A percentile compares a stretch with the other conserved stretches of the same genome.
Conservation (phyloP, 2,329 filamentous ascomycete genomes). For the Bipolaris gigantea region DNA sequence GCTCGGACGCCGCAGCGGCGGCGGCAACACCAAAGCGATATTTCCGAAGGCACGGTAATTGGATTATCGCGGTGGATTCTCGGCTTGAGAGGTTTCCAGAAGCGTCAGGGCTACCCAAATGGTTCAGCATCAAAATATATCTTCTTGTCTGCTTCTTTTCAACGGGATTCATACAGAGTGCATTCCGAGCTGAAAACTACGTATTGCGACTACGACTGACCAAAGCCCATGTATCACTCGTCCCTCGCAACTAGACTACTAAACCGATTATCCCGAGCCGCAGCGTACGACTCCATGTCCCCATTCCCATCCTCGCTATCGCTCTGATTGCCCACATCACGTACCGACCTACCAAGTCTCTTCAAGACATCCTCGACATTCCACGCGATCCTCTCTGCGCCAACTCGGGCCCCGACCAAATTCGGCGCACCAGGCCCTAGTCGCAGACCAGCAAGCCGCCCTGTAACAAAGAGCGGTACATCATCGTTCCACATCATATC, state of each 20-base stretch:
- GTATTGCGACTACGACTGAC: not conserved
- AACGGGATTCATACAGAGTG: too few relatives aligned
- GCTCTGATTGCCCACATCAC: not conserved
- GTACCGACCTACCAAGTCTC: slow-evolving; percentile 16
- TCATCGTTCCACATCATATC: slow-evolving; percentile 74
- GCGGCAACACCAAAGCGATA: slow-evolving; percentile 1
- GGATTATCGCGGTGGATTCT: not conserved
- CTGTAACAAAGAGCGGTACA: slow-evolving; percentile 74
- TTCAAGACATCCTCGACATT: slow-evolving; percentile 63
- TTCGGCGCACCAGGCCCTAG: slow-evolving; percentile 75
- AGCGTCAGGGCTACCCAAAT: too few relatives aligned
- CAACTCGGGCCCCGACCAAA: slow-evolving; percentile 70
- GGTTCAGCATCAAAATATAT: too few relatives aligned
- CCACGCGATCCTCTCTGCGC: slow-evolving; percentile 74
- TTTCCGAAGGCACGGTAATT: not conserved
- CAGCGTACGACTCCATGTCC: slow-evolving; percentile 38
- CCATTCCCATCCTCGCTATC: slow-evolving; percentile 19
- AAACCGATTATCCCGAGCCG: slow-evolving; percentile 50
- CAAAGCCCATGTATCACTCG: not conserved
- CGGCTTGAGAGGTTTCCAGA: too few relatives aligned
- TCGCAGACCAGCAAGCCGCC: slow-evolving; percentile 66
- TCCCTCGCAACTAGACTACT: slow-evolving; percentile 33
- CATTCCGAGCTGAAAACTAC: too few relatives aligned
- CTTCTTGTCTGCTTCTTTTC: too few relatives aligned
- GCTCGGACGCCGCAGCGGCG: not conserved